A percentile compares a stretch with the other conserved stretches of the same genome.
phyloP scores from a whole-genome alignment of 2,329 filamentous ascomycete genomes.

The Phyllosticta citrichinensis region DNA sequence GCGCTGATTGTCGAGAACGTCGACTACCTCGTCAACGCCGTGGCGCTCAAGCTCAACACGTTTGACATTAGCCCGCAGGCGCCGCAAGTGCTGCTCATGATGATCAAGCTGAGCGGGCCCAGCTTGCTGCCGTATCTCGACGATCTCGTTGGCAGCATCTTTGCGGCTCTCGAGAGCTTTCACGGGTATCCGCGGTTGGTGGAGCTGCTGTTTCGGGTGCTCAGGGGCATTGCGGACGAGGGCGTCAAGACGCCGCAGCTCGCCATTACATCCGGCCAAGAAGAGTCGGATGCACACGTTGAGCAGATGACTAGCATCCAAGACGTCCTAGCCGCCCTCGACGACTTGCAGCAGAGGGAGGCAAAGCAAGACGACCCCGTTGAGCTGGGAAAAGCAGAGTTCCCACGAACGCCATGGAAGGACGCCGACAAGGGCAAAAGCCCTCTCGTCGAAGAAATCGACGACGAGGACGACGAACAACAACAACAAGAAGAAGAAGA shows the following conservation, averaged over 20 bases:
- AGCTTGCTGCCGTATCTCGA: conserved; percentile 78
- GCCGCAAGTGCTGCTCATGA: conserved; percentile 85
- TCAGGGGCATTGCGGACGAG: conserved; percentile 76
- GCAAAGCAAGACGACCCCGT: conserved; percentile 17
- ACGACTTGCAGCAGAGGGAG: conserved; percentile 24
- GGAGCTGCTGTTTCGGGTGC: conserved; percentile 71
- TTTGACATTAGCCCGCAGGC: conserved; percentile 88
- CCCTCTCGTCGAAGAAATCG: conserved; percentile 22
- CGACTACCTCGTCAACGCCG: conserved; percentile 92
- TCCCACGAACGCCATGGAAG: conserved; percentile 26
- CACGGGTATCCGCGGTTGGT: conserved; percentile 86
- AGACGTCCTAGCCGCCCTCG: conserved; percentile 21
- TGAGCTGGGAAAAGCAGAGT: conserved; percentile 8
- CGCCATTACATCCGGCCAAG: conserved; percentile 28
- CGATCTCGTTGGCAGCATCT: conserved; percentile 83
- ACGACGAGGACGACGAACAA: conserved; percentile 23
- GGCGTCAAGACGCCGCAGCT: conserved; percentile 52
- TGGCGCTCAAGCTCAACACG: conserved; percentile 79
- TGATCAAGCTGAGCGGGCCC: conserved; percentile 79
- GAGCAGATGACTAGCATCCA: conserved; percentile 12
- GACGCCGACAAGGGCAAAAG: conserved; percentile 18
- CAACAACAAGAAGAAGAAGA: conserved; percentile 20
- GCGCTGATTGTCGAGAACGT: conserved; percentile 81
- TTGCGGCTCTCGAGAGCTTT: conserved; percentile 86
- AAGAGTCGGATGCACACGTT: neutral